Conservation (phyloP, 352 stramenopile species). For the Phytophthora ramorum region DNA sequence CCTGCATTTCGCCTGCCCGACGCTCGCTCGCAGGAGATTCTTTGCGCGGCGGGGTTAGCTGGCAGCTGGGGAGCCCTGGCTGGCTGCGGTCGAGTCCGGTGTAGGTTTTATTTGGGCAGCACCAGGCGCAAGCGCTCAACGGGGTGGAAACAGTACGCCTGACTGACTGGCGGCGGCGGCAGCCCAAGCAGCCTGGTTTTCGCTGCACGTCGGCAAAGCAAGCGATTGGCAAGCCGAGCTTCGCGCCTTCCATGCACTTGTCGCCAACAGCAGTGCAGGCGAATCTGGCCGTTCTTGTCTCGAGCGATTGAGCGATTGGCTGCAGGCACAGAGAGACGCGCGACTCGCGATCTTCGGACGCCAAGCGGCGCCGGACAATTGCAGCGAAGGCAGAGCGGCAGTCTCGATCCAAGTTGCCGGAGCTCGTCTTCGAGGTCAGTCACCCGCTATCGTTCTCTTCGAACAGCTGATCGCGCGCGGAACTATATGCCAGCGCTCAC, state of each 20-base stretch:
- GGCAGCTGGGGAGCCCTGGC: neutral
- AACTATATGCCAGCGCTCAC: neutral
- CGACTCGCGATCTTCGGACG: slow-evolving; percentile 14
- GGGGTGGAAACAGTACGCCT: neutral
- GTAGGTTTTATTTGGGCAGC: slow-evolving; percentile 32
- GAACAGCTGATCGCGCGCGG: slow-evolving; percentile 6
- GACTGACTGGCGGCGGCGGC: slow-evolving; percentile 16
- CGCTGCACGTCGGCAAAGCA: slow-evolving; percentile 30
- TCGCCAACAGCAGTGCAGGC: neutral
- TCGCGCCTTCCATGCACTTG: neutral
- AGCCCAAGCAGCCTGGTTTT: slow-evolving; percentile 35
- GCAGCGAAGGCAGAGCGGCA: neutral
- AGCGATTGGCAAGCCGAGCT: slow-evolving; percentile 3
- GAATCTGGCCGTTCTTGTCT: slow-evolving; percentile 11
- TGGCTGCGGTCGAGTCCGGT: neutral
- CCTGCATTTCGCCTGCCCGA: slow-evolving; percentile 2
- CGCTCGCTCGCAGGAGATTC: slow-evolving; percentile 25
- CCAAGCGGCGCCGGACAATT: neutral
- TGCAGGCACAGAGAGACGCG: slow-evolving; percentile 18
- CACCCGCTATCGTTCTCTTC: slow-evolving; percentile 10
- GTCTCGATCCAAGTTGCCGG: neutral
- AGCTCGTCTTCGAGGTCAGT: neutral
- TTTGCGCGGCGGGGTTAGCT: slow-evolving; percentile 12
- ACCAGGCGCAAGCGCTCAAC: slow-evolving; percentile 13
- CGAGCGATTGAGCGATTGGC: neutral